These are phyloP conservation scores for Agroathelia rolfsii DNA, from an alignment of 1,284 basidiomycete genomes.

Conservation along the genomic window DNA sequence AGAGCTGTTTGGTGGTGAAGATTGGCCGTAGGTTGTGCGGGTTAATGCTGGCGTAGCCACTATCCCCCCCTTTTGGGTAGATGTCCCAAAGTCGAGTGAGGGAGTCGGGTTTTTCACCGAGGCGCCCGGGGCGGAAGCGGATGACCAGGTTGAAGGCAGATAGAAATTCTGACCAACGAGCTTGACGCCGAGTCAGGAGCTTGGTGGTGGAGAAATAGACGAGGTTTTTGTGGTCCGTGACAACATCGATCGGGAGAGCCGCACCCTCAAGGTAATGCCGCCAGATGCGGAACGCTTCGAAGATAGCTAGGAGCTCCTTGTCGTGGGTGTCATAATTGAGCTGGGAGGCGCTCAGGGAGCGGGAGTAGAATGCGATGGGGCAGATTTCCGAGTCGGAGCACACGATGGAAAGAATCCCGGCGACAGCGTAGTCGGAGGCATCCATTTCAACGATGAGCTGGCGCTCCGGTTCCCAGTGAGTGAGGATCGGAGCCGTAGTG, in stretches of 20 bases:
- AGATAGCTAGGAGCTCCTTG: too few species aligned
- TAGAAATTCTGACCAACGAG: slow-evolving; percentile 19
- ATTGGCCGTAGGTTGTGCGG: slow-evolving; percentile 11
- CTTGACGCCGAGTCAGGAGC: slow-evolving; percentile 17
- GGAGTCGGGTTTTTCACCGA: slow-evolving; percentile 19
- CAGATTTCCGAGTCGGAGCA: slow-evolving; percentile 7
- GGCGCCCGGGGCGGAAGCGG: slow-evolving; percentile 16
- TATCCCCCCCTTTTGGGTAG: slow-evolving; percentile 10
- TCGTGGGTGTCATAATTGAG: slow-evolving; percentile 16
- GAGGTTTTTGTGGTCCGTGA: slow-evolving; percentile 22
- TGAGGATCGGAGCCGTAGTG: slow-evolving; percentile 23
- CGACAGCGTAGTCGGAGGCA: slow-evolving; percentile 22
- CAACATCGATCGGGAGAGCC: slow-evolving; percentile 12
- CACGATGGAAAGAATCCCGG: slow-evolving; percentile 16
- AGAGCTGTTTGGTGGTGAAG: slow-evolving; percentile 19
- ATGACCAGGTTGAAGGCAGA: slow-evolving; percentile 17
- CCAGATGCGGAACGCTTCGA: too few species aligned
- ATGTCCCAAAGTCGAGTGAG: slow-evolving; percentile 17
- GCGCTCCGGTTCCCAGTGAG: slow-evolving; percentile 22
- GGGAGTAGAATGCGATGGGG: slow-evolving; percentile 11
- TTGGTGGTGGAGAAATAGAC: slow-evolving; percentile 17
- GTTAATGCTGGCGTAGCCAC: slow-evolving; percentile 10
- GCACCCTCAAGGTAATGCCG: slow-evolving; percentile 20
- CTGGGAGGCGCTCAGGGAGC: slow-evolving; percentile 6
- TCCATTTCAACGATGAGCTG: slow-evolving; percentile 23